These are phyloP conservation scores for Cercophora sp. DNA, from an alignment of 495 filamentous ascomycete genomes.

Conservation along the genomic window DNA sequence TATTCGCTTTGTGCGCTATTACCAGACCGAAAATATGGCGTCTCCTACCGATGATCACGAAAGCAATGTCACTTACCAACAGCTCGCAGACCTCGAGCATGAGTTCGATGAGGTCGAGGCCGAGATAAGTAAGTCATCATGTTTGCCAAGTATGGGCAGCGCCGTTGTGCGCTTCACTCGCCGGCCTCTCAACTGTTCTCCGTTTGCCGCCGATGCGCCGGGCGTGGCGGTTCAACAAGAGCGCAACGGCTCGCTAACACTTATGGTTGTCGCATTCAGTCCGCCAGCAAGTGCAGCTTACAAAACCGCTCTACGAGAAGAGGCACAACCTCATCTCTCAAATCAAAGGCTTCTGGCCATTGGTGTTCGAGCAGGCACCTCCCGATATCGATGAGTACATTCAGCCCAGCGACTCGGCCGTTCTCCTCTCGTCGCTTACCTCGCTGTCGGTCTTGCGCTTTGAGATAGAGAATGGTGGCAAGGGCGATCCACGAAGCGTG, in stretches of 20 bases:
- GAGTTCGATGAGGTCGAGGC: constrained; percentile 68
- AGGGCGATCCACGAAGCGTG: constrained; percentile 62
- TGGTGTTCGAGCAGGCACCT: constrained; percentile 80
- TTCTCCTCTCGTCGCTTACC: constrained; percentile 59
- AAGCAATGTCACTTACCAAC: constrained; percentile 46
- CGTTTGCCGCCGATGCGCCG: background rate
- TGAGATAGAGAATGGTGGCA: constrained; percentile 60
- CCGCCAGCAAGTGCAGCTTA: constrained; percentile 50
- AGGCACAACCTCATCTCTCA: constrained; percentile 61
- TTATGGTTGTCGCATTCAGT: constrained; percentile 35
- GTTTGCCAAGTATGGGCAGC: no score
- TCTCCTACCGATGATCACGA: no score
- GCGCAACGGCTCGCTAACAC: background rate
- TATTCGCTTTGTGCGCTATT: no score
- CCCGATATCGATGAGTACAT: constrained; percentile 80
- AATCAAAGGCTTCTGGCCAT: constrained; percentile 82
- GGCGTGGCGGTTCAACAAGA: background rate
- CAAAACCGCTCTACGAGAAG: constrained; percentile 62
- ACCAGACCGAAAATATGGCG: no score
- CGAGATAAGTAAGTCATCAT: constrained; percentile 57
- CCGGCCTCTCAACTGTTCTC: no score
- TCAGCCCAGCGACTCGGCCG: constrained; percentile 66
- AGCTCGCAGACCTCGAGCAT: constrained; percentile 60
- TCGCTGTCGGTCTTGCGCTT: constrained; percentile 67
- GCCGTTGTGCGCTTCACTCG: no score